Percentiles rank a stretch among this genome's conserved stretches.
These are phyloP conservation scores for Pythium phragmitis DNA, from an alignment of 352 stramenopile genomes.

Conservation along the genomic window DNA sequence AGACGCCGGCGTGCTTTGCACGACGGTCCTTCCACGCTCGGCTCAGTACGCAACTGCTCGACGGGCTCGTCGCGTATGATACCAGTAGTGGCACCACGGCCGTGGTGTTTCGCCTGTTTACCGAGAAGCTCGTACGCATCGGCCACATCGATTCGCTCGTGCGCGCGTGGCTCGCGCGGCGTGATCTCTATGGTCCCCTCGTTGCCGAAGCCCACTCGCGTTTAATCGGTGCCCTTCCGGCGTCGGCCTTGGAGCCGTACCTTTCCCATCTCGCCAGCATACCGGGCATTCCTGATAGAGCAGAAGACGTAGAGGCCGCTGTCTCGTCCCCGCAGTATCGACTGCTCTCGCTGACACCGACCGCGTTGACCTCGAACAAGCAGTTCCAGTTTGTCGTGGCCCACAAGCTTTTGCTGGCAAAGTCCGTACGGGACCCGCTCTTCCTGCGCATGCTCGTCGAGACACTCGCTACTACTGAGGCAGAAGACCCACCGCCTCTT, in stretches of 20 bases:
- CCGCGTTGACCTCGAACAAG: slow-evolving; percentile 34
- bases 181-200: slow-evolving; percentile 23
- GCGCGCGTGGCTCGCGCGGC: slow-evolving; percentile 42
- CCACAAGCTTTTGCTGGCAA: slow-evolving; percentile 61
- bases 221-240: slow-evolving; percentile 47
- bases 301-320: too few relatives aligned
- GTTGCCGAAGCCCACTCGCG: slow-evolving; percentile 20
- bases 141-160: slow-evolving; percentile 43
- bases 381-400: slow-evolving; percentile 67
- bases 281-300: neutral
- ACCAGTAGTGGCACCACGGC: neutral
- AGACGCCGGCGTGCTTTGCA: slow-evolving; percentile 46
- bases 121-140: slow-evolving; percentile 63
- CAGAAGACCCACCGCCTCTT: slow-evolving; percentile 19
- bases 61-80: slow-evolving; percentile 14
- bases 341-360: slow-evolving; percentile 45
- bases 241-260: slow-evolving; percentile 51
- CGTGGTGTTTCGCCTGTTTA: slow-evolving; percentile 51
- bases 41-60: slow-evolving; percentile 48
- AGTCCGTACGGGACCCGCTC: slow-evolving; percentile 44
- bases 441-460: slow-evolving; percentile 55
- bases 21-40: slow-evolving; percentile 43
- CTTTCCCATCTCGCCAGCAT: slow-evolving; percentile 37
- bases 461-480: slow-evolving; percentile 23
- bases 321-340: slow-evolving; percentile 42